Evolutionary conservation across 2,329 filamentous ascomycete genomes (phyloP).

Genomic region (Leptographium wingfieldii): DNA sequence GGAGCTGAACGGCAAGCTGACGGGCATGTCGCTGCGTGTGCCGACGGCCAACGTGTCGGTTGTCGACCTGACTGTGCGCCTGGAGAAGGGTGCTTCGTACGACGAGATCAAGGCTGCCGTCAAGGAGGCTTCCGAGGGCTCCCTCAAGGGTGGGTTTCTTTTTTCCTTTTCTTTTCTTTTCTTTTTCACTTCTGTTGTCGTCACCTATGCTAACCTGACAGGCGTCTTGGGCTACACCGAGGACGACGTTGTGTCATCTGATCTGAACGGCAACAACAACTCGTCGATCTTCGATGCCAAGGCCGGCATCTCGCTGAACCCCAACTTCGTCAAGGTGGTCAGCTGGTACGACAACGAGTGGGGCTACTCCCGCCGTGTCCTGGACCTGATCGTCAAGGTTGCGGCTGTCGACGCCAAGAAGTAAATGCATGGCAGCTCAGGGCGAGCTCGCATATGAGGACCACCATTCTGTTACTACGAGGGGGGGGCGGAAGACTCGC

Average conservation of each 20-base stretch:
- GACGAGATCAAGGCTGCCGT: conserved; percentile 87
- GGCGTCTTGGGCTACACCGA: conserved; percentile 90
- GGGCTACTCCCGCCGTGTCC: conserved; percentile 95
- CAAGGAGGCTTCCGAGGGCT: conserved; percentile 74
- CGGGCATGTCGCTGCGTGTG: conserved; percentile 99
- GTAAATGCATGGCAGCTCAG: neutral
- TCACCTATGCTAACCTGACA: conserved; percentile 19
- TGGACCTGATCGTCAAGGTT: conserved; percentile 70
- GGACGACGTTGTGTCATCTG: conserved; percentile 89
- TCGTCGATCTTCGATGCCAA: conserved; percentile 99
- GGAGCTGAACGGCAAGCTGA: conserved; percentile 96
- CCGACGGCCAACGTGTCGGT: conserved; percentile 98
- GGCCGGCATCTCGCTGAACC: conserved; percentile 96
- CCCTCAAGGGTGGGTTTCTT: conserved; percentile 62
- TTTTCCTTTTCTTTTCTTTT: neutral
- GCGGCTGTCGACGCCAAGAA: conserved; percentile 54
- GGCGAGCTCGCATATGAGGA: neutral
- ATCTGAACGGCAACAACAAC: conserved; percentile 83
- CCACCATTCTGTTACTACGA: no score
- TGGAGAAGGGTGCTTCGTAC: conserved; percentile 80
- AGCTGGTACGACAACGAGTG: conserved; percentile 99
- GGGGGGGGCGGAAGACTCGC: neutral
- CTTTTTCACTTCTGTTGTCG: neutral
- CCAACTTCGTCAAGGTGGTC: conserved; percentile 98
- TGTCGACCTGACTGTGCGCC: conserved; percentile 88